phyloP scores from a whole-genome alignment of 2,329 filamentous ascomycete species.

The Talaromyces sp. region DNA sequence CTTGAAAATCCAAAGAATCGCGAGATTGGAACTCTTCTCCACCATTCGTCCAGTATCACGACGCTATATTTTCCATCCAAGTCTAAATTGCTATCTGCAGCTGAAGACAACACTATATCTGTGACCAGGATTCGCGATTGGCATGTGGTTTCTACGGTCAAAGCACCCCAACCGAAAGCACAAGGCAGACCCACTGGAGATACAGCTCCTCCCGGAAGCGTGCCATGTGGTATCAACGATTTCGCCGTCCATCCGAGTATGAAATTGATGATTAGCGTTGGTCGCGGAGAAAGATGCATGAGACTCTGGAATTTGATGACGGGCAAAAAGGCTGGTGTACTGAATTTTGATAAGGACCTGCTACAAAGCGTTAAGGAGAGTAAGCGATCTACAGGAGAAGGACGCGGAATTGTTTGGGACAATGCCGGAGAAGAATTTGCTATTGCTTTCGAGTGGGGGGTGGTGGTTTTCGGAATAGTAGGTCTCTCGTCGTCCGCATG shows the following conservation, averaged over 20 bases:
- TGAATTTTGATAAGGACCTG: slow-evolving; percentile 75
- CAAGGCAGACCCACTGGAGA: slow-evolving; percentile 81
- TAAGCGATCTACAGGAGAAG: slow-evolving; percentile 75
- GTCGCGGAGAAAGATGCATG: slow-evolving; percentile 86
- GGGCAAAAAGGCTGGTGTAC: slow-evolving; percentile 87
- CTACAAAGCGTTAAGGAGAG: slow-evolving; percentile 73
- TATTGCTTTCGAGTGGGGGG: slow-evolving; percentile 82
- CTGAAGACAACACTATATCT: slow-evolving; percentile 87
- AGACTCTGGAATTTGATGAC: slow-evolving; percentile 95
- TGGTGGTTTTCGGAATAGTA: slow-evolving; percentile 77
- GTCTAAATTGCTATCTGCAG: slow-evolving; percentile 80
- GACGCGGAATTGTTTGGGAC: slow-evolving; percentile 77
- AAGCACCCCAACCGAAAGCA: slow-evolving; percentile 78
- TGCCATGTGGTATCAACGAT: slow-evolving; percentile 86
- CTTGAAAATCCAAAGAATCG: slow-evolving; percentile 83
- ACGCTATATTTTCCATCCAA: slow-evolving; percentile 77
- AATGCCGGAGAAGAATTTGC: slow-evolving; percentile 75
- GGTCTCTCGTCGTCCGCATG: slow-evolving; percentile 23
- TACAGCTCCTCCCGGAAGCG: slow-evolving; percentile 75
- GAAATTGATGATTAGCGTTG: slow-evolving; percentile 93
- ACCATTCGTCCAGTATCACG: slow-evolving; percentile 81
- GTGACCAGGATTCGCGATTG: slow-evolving; percentile 86
- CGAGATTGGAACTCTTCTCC: slow-evolving; percentile 79
- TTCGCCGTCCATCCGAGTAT: slow-evolving; percentile 95
- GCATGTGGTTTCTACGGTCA: slow-evolving; percentile 81